Conservation (phyloP, 257 asterid genomes). For the Penstemon barbatus region DNA sequence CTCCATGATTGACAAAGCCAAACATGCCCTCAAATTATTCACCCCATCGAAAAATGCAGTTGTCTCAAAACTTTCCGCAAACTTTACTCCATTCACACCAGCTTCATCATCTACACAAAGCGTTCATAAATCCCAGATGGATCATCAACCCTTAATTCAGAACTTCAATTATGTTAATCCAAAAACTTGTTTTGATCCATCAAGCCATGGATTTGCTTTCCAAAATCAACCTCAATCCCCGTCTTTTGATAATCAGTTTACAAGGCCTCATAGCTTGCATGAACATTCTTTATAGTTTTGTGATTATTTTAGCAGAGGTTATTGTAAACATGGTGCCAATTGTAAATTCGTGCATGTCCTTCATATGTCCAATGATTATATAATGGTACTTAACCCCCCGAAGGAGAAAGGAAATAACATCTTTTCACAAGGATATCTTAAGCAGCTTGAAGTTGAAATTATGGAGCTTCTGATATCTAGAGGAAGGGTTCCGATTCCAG, state of each 20-base stretch:
- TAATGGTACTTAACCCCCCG: conserved; percentile 33
- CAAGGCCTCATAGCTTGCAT: neutral
- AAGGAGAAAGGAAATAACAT: neutral
- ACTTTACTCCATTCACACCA: conserved; percentile 26
- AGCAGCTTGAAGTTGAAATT: conserved; percentile 34
- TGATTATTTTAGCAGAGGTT: conserved; percentile 29
- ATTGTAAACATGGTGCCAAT: conserved; percentile 36
- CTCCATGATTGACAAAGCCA: conserved; percentile 18
- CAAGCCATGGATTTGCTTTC: neutral
- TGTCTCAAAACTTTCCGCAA: conserved; percentile 9
- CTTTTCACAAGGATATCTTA: conserved; percentile 23
- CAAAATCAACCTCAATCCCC: neutral
- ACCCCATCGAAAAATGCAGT: neutral
- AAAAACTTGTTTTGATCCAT: neutral
- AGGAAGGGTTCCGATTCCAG: conserved; percentile 36
- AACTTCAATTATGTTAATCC: conserved; percentile 10
- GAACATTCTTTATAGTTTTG: conserved; percentile 24
- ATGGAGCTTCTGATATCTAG: conserved; percentile 28
- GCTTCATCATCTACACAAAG: conserved; percentile 12
- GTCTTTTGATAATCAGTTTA: neutral
- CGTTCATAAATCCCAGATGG: conserved; percentile 4
- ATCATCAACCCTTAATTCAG: neutral
- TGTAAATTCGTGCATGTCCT: conserved; percentile 35
- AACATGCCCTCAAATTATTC: conserved; percentile 5
- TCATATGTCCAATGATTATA: conserved; percentile 21